Evolutionary conservation across 805 yeast species (phyloP), one percentile per base, ranked within the genome.

Genomic region (Saccharomyces paradoxus): DNA sequence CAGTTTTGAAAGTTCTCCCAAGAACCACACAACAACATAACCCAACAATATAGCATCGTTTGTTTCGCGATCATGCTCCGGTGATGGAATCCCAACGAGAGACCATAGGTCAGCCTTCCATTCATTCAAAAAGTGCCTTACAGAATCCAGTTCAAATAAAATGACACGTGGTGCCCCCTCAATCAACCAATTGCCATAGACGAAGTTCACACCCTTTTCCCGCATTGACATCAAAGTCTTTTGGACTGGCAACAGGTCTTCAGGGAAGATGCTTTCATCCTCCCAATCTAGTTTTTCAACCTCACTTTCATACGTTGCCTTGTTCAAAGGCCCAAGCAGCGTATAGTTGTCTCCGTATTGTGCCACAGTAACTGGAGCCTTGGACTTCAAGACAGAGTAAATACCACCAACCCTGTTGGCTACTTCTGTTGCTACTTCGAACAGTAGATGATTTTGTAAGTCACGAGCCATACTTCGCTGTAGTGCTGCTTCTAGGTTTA

Each of bases 401-500:
- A 92, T 92, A 37, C 99, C 99, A 51, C 99, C 99, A 26, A 92
- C 98, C 65, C 95, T 79, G 76, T 94, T 91, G 65, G 98, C 97
- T 51, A 92, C 97, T 70, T 92, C 99, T 1, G 99, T 92, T 58
- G 98, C 96, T 49, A 89, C 87, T 75, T 92, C 99, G 66, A 92
- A 90, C 50, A 94, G 79, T 53, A 91, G 76, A 68, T 89, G 97
- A 70, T 88, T 85, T 64, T 86, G 82, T 58, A 92, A 84, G 76
- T 89, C 96, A 73, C 98, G 81, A 31, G 86, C 74, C 89, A 86
- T 86, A 6, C 14, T 37, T 21, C 12, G 12, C 44, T 10, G 44
- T n/a, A 12, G 24, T 37, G 22, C 24, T 37, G 12, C 13, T 5
- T 31, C 17, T 31, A 7, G 3, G 17, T 14, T 29, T 37, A 37